phyloP scores from a whole-genome alignment of 495 filamentous ascomycete genomes.

The Pyrenopolyporus hunteri region DNA sequence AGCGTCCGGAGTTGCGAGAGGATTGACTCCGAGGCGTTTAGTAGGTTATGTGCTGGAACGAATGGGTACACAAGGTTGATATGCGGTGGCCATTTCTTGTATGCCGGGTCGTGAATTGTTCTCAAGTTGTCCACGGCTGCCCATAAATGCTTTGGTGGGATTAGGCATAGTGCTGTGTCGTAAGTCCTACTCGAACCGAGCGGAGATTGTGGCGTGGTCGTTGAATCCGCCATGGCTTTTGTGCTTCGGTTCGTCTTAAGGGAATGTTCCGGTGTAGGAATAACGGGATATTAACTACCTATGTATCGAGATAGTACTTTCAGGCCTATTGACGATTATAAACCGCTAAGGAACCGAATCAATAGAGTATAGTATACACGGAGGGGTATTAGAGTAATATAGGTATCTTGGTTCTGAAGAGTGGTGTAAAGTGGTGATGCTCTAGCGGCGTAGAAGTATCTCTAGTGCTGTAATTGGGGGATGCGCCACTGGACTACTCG shows the following conservation, averaged over 20 bases:
- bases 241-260: neutral
- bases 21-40: slow-evolving; percentile 24
- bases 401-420: no score
- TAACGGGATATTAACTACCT: no score
- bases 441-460: no score
- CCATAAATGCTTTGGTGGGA: slow-evolving; percentile 53
- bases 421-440: no score
- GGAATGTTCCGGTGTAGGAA: neutral
- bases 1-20: neutral
- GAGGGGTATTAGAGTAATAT: no score
- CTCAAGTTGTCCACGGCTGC: slow-evolving; percentile 54
- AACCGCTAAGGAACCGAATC: no score
- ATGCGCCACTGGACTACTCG: no score
- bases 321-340: no score
- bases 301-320: no score
- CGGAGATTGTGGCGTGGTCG: neutral
- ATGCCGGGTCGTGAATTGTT: slow-evolving; percentile 60
- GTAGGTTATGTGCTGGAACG: slow-evolving; percentile 48
- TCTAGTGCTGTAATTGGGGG: no score
- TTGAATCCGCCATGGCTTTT: slow-evolving; percentile 32
- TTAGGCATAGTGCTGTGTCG: slow-evolving; percentile 58
- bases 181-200: slow-evolving; percentile 33
- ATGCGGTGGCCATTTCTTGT: slow-evolving; percentile 65
- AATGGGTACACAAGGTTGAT: slow-evolving; percentile 67
- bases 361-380: no score